Evolutionary conservation across 176 grass and related monocot species (phyloP).

Genomic region (Carex kokanica): DNA sequence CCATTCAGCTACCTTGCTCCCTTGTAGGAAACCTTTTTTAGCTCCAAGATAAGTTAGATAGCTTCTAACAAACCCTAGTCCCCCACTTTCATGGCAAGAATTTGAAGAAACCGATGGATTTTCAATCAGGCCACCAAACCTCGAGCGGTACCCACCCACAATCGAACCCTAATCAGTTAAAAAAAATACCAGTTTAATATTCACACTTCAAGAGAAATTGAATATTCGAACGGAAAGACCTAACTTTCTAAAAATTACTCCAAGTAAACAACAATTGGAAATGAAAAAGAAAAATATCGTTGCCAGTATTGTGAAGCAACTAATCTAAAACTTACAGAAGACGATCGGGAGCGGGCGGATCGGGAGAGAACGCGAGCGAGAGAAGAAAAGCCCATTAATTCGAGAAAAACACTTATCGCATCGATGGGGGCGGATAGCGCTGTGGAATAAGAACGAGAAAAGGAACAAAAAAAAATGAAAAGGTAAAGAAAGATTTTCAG

Average conservation of each 20-base stretch:
- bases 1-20: slow-evolving; percentile 38
- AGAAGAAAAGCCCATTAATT: slow-evolving; percentile 54
- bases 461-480: background rate
- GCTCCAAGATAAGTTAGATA: slow-evolving; percentile 49
- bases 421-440: slow-evolving; percentile 23
- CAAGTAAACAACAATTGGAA: background rate
- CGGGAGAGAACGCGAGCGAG: slow-evolving; percentile 58
- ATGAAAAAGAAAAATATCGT: background rate
- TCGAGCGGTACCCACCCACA: slow-evolving; percentile 29
- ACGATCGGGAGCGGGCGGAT: slow-evolving; percentile 54
- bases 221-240: background rate
- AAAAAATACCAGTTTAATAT: background rate
- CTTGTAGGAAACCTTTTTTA: slow-evolving; percentile 23
- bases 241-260: background rate
- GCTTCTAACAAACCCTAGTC: slow-evolving; percentile 39
- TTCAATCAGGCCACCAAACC: slow-evolving; percentile 27
- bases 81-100: slow-evolving; percentile 27
- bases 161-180: slow-evolving; percentile 37
- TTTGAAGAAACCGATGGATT: slow-evolving; percentile 15
- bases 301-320: background rate
- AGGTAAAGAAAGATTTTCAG: background rate
- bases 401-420: slow-evolving; percentile 15
- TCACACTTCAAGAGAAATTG: background rate
- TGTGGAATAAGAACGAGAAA: slow-evolving; percentile 8
- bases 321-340: slow-evolving; percentile 32